Evolutionary conservation across 345 rosid genomes (phyloP).

Genomic region (Eucalyptus viminalis): DNA sequence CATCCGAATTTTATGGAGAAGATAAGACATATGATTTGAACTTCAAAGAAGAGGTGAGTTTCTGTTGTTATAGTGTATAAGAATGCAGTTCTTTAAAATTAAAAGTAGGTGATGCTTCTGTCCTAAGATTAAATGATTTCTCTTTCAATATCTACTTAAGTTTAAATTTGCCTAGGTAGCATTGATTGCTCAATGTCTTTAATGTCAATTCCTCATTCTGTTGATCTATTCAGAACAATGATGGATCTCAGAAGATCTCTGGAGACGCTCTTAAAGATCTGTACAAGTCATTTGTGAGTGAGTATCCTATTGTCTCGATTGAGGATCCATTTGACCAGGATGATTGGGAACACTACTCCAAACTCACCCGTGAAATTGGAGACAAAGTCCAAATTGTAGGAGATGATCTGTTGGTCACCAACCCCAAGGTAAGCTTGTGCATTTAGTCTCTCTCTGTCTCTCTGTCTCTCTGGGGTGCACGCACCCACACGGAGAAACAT

Average conservation of each 20-base stretch:
- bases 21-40: conserved; percentile 52
- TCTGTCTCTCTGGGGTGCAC: no score
- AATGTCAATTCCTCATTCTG: not conserved
- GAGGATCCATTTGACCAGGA: conserved; percentile 78
- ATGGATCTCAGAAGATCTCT: conserved; percentile 48
- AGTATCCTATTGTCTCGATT: conserved; percentile 54
- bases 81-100: not conserved
- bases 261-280: conserved; percentile 54
- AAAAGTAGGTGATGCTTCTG: not conserved
- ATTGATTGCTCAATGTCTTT: not conserved
- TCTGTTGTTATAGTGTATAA: not conserved
- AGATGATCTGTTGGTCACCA: conserved; percentile 64
- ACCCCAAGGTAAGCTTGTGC: conserved; percentile 35
- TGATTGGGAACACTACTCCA: conserved; percentile 54
- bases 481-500: not conserved
- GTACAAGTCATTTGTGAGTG: conserved; percentile 41
- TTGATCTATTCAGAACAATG: conserved; percentile 32
- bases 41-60: conserved; percentile 46
- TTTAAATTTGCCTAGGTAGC: not conserved
- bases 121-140: not conserved
- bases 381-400: conserved; percentile 57
- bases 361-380: conserved; percentile 48
- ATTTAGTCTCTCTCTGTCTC: not conserved
- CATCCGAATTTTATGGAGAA: conserved; percentile 50
- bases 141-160: not conserved